phyloP scores from a whole-genome alignment of 1,139 yeast species.

The Sugiyamaella pinicola region DNA sequence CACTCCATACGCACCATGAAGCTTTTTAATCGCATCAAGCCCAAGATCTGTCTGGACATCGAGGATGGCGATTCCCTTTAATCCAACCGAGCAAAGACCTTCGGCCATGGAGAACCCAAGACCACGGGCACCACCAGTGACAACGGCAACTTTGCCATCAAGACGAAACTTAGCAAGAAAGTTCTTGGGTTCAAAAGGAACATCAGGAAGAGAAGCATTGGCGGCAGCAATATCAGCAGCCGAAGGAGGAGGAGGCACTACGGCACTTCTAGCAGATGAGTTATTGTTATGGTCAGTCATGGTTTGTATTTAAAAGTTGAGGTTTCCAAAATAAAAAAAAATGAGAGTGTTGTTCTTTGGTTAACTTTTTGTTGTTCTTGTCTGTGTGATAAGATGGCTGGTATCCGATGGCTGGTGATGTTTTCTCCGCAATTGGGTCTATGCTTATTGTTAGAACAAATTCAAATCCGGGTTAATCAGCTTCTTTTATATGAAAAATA shows the following conservation, averaged over 20 bases:
- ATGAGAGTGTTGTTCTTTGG: not conserved
- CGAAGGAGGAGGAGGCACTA: conserved; percentile 47
- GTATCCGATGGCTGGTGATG: conserved; percentile 1
- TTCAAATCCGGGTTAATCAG: too few species aligned
- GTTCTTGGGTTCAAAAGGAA: conserved; percentile 44
- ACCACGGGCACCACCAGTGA: conserved; percentile 75
- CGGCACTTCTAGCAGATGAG: conserved; percentile 41
- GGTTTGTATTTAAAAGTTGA: not conserved
- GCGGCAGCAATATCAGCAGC: conserved; percentile 45
- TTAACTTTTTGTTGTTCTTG: not conserved
- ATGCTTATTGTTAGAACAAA: too few species aligned
- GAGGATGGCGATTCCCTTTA: conserved; percentile 60
- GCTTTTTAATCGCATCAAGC: conserved; percentile 54
- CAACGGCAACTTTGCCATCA: conserved; percentile 66
- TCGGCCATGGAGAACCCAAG: conserved; percentile 65
- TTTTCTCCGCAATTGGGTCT: not conserved
- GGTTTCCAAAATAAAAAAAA: not conserved
- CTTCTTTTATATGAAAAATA: too few species aligned
- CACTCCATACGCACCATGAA: conserved; percentile 60
- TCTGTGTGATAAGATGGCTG: conserved; percentile 10
- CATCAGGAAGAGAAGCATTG: conserved; percentile 40
- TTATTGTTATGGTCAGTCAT: conserved; percentile 24
- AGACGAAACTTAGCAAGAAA: conserved; percentile 53
- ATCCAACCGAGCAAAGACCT: conserved; percentile 69
- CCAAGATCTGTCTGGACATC: conserved; percentile 50